A percentile compares a stretch with the other conserved stretches of the same genome.
Evolutionary conservation across 345 rosid species (phyloP).

Genomic region (Salix udensis): DNA sequence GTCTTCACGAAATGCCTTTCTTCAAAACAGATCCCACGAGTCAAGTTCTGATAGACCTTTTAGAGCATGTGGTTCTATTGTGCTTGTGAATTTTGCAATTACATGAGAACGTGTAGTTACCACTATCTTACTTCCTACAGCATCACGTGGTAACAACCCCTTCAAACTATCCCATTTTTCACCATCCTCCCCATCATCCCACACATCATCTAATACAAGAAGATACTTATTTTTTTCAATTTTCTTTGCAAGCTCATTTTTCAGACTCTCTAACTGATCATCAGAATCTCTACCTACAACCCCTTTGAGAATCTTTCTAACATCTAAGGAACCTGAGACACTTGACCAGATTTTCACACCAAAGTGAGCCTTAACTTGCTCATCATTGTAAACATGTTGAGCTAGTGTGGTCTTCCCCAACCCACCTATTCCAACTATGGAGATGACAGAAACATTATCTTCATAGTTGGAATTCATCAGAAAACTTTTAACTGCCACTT

Average conservation of each 20-base stretch:
- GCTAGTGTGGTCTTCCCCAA: constrained; percentile 30
- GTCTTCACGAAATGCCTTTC: neutral
- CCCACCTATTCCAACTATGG: constrained; percentile 25
- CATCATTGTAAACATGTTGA: constrained; percentile 19
- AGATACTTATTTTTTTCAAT: constrained; percentile 5
- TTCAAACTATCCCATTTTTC: neutral
- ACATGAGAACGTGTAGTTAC: neutral
- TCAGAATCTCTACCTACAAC: neutral
- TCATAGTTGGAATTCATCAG: neutral
- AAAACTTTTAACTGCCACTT: neutral
- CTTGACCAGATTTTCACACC: constrained; percentile 22
- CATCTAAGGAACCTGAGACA: constrained; percentile 17
- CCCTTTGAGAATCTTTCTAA: neutral
- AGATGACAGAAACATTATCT: constrained; percentile 15
- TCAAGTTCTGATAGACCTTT: neutral
- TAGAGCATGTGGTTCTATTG: neutral
- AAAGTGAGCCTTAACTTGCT: constrained; percentile 4
- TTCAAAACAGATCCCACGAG: neutral
- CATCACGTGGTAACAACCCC: neutral
- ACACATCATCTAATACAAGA: constrained; percentile 24
- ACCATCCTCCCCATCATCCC: neutral
- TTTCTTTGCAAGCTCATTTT: neutral
- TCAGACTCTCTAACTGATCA: neutral
- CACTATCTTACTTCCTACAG: neutral
- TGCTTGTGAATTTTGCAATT: neutral